Evolutionary conservation across 2,329 filamentous ascomycete genomes (phyloP), one percentile per base, ranked within the genome.

Genomic region (Bipolaris bicolor): DNA sequence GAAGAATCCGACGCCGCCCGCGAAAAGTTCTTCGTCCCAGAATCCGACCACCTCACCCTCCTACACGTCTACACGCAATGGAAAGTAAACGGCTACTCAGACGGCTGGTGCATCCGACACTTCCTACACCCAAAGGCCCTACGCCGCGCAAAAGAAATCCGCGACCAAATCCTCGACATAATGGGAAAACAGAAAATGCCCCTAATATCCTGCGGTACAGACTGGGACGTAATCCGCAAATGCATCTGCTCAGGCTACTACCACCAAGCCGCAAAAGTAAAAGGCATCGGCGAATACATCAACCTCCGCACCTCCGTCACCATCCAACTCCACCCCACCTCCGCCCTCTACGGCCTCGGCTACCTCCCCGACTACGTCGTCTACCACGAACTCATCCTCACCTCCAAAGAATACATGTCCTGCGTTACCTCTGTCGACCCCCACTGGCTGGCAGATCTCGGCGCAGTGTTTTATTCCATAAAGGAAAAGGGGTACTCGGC

Each of bases 161-260:
- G 94, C 55, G 91, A 97, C 69, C 95, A 99, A 78, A 85, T 99
- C 29, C 80, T 89, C 58, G 95, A 98, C 73, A 98, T 99, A 72
- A 95, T 98, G 88, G 88, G 88, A 65, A 89, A 91, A 81, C 92
- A 96, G 76, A 93, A 95, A 75, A 95, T 99, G 92, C 77, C 85
- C 50, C 84, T 98, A 67, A 81, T 87, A 41, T 93, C 90, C 76
- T 97, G 93, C 71, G 95, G 95, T 31, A 98, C 94, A 41, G 96
- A 99, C 79, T 97, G 95, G 90, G 96, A 99, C 75, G 82, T 96
- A 9, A 92, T 98, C 55, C 88, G 95, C 61, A 94, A 95, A 77
- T 98, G 94, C 75, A 97, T 99, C 72, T 99, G 96, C 81, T 92
- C 91, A 0, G 95, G 95, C 11, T 99, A 97, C 81, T 99, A 98